Evolutionary conservation across 306 rosid species (phyloP), one percentile per base, ranked within the genome.

Genomic region (Sicyos edulis): DNA sequence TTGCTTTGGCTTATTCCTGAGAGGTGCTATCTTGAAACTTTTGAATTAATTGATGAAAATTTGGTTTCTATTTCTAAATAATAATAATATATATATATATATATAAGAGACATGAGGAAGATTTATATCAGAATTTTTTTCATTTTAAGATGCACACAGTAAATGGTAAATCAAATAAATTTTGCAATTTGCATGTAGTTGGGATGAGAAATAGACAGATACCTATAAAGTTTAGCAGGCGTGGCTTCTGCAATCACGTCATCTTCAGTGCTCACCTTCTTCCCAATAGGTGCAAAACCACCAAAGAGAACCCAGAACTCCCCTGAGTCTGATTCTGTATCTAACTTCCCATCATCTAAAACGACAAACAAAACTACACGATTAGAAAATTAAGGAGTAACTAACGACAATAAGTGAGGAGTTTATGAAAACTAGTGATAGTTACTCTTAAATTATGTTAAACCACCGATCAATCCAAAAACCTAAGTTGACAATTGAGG

Each of bases 291-390:
- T 15, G 77, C 77, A 74, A 74, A 74, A 54, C 77, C 77, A 60
- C 77, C 77, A 62, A 74, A 74, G 71, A 74, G 50, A 22, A 29
- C 77, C 77, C 77, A 74, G 52, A 74, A 74, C 68, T 74, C 77
- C 32, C 77, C 77, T 10, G 71, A 45, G 47, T 74, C 77, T 11
- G 77, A 61, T 20, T 74, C 77, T 6, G 77, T 53, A 17, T 45
- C 60, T 37, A 74, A 50, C 71, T 74, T 74, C 14, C 77, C 77
- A 51, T 74, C 77, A 49, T 74, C 77, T 74, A 29, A 44, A 52
- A 16, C 2, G 9, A 17, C 74, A 53, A 71, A 53, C 57, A 7
- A 54, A 71, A n/a, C 17, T 40, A 34, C 19, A 21, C 26, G 24
- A 57, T 61, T 62, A 69, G 55, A 3, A 17, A 7, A 50, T 11